These are phyloP conservation scores for Hygrophoropsis aurantiaca DNA, from an alignment of 768 basidiomycete genomes.

Conservation along the genomic window DNA sequence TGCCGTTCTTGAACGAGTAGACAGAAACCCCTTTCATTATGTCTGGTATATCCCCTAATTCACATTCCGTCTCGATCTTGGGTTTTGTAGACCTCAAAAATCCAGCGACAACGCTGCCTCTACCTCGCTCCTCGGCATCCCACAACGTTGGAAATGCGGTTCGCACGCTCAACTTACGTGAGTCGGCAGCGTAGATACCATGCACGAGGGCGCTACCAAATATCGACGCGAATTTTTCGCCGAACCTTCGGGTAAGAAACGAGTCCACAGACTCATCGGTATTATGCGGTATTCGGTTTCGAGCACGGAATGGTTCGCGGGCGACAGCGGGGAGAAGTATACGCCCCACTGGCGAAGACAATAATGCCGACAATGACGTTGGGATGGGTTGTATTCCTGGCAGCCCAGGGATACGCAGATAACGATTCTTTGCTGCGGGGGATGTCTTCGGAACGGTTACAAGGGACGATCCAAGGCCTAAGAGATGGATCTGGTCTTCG, in stretches of 20 bases:
- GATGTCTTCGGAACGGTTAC: conserved; percentile 67
- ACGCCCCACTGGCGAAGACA: conserved; percentile 36
- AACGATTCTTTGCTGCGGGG: conserved; percentile 77
- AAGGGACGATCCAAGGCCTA: conserved; percentile 58
- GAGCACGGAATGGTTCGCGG: conserved; percentile 54
- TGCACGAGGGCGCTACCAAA: conserved; percentile 84
- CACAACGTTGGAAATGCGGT: conserved; percentile 76
- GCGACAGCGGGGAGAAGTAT: conserved; percentile 55
- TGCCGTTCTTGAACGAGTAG: conserved; percentile 79
- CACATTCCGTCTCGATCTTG: conserved; percentile 33
- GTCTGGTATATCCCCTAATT: conserved; percentile 47
- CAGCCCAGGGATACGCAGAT: conserved; percentile 55
- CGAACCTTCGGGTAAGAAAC: conserved; percentile 76
- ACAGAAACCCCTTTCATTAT: conserved; percentile 65
- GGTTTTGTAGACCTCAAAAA: conserved; percentile 33
- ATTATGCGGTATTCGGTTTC: conserved; percentile 38
- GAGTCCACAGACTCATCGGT: conserved; percentile 81
- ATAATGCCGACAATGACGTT: conserved; percentile 34
- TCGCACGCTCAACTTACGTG: conserved; percentile 68
- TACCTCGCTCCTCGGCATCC: conserved; percentile 64
- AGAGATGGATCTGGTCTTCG: conserved; percentile 67
- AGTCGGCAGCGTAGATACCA: conserved; percentile 91
- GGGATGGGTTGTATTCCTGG: conserved; percentile 56
- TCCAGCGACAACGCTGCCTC: conserved; percentile 71
- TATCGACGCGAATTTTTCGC: conserved; percentile 64